Conservation (phyloP, 441 rosid species). For the Melastoma candidum region DNA sequence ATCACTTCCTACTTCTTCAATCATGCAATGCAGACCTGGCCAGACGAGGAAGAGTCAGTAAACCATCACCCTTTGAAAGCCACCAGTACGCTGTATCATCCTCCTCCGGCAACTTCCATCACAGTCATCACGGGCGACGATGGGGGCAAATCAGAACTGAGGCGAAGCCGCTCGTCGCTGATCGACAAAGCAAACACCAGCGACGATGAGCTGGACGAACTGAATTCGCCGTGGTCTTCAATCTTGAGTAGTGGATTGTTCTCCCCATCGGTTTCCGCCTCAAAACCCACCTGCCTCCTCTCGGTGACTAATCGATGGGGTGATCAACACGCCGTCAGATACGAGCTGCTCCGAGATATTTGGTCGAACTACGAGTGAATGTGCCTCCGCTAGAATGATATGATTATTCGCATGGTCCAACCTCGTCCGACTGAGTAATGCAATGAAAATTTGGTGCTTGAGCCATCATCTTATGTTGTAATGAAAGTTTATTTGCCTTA, state of each 20-base stretch:
- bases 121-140: conserved; percentile 32
- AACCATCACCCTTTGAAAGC: conserved; percentile 54
- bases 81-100: conserved; percentile 45
- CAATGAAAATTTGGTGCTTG: too few relatives aligned
- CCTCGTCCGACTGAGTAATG: too few relatives aligned
- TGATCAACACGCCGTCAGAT: conserved; percentile 47
- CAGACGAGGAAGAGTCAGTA: conserved; percentile 31
- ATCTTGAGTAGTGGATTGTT: conserved; percentile 29
- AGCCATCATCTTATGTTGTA: too few relatives aligned
- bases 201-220: conserved; percentile 86
- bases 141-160: conserved; percentile 35
- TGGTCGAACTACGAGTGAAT: conserved; percentile 44
- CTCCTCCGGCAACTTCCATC: conserved; percentile 55
- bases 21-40: conserved; percentile 27
- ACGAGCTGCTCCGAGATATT: conserved; percentile 67
- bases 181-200: conserved; percentile 73
- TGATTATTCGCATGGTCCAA: background rate
- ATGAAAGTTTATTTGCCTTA: too few relatives aligned
- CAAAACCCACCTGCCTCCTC: conserved; percentile 19
- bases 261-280: conserved; percentile 30
- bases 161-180: conserved; percentile 56
- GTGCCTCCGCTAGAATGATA: background rate
- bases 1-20: too few relatives aligned
- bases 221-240: conserved; percentile 65
- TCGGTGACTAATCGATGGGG: conserved; percentile 23